These are phyloP conservation scores for Podila verticillata DNA, from an alignment of 192 early-diverging fungal genomes.

Conservation along the genomic window DNA sequence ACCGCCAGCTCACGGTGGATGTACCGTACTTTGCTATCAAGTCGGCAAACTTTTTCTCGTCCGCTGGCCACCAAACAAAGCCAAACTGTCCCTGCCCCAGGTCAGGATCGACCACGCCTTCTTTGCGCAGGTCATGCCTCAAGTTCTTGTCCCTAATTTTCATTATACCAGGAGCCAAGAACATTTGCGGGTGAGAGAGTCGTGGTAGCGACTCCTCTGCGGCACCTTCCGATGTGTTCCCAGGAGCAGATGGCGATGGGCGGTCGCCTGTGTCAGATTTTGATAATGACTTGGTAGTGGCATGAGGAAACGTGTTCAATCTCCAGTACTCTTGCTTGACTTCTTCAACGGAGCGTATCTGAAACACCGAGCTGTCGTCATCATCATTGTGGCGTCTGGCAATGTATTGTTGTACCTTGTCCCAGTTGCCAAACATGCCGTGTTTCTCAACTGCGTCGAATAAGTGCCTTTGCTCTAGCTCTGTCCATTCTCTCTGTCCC, in stretches of 20 bases:
- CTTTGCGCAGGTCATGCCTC: not conserved
- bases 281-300: not conserved
- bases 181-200: constrained; percentile 1
- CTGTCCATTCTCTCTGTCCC: not conserved
- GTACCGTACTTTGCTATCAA: not conserved
- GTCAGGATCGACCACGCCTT: not conserved
- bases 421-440: not conserved
- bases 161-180: not conserved
- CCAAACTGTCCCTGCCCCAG: not conserved
- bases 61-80: not conserved
- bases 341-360: not conserved
- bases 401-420: not conserved
- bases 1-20: not conserved
- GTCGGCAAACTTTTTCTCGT: not conserved
- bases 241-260: too few relatives aligned
- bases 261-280: not conserved
- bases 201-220: not conserved
- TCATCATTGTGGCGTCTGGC: not conserved
- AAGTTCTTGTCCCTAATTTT: not conserved
- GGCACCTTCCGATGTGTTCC: not conserved
- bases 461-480: not conserved
- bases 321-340: not conserved
- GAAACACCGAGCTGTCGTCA: not conserved
- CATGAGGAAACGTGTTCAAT: not conserved
- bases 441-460: not conserved